Evolutionary conservation across 2,329 filamentous ascomycete species (phyloP).

Genomic region (Rugonectria rugulosa): DNA sequence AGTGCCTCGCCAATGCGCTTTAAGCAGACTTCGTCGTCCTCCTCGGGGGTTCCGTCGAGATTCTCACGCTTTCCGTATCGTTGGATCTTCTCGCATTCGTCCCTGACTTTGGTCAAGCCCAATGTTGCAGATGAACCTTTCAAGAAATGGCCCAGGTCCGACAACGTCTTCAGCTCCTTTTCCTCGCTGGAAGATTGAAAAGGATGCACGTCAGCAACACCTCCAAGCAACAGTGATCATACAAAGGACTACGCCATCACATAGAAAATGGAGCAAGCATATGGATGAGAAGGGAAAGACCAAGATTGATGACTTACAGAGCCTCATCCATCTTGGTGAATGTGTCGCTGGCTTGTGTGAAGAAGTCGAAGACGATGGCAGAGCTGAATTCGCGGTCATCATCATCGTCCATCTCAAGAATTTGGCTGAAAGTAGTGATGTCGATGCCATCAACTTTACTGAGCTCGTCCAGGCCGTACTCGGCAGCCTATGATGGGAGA

Average conservation of each 20-base stretch:
- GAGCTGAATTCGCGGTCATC: slow-evolving; percentile 86
- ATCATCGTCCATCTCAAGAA: slow-evolving; percentile 97
- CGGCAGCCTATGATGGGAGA: slow-evolving; percentile 45
- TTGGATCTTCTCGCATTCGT: slow-evolving; percentile 96
- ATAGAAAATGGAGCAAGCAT: too few relatives aligned
- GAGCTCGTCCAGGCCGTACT: slow-evolving; percentile 58
- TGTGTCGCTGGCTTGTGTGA: slow-evolving; percentile 87
- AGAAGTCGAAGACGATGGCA: slow-evolving; percentile 90
- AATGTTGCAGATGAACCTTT: slow-evolving; percentile 97
- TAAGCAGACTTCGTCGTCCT: slow-evolving; percentile 73
- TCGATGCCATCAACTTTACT: slow-evolving; percentile 81
- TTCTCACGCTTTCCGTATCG: slow-evolving; percentile 87
- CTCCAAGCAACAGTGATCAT: too few relatives aligned
- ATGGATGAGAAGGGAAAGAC: background rate
- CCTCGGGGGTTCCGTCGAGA: slow-evolving; percentile 73
- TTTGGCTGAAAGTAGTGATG: slow-evolving; percentile 84
- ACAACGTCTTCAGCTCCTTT: slow-evolving; percentile 77
- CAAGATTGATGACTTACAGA: slow-evolving; percentile 70
- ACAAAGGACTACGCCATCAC: too few relatives aligned
- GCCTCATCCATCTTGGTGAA: slow-evolving; percentile 84
- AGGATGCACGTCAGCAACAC: slow-evolving; percentile 8
- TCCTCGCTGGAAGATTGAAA: slow-evolving; percentile 58
- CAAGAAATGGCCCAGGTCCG: slow-evolving; percentile 89
- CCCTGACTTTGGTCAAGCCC: slow-evolving; percentile 87
- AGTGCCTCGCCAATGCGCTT: slow-evolving; percentile 75